phyloP scores from a whole-genome alignment of 2,329 filamentous ascomycete genomes.

The Lithohypha guttulata region DNA sequence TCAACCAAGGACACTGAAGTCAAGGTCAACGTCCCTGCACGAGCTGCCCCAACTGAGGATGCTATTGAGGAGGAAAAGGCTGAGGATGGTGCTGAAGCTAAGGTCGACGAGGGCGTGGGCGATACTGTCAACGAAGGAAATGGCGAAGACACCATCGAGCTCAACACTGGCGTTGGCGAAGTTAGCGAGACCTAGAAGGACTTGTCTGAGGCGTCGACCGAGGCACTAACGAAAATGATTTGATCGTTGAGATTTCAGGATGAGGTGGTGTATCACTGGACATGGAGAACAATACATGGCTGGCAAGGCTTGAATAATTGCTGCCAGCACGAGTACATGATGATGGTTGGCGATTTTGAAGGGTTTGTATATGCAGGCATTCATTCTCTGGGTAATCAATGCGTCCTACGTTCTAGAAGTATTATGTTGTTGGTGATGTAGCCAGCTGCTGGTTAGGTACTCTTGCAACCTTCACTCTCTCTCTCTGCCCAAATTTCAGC shows the following conservation, averaged over 20 bases:
- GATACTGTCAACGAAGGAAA: background rate
- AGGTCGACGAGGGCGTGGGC: conserved; percentile 3
- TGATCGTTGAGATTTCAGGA: too few relatives aligned
- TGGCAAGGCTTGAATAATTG: background rate
- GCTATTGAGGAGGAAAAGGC: background rate
- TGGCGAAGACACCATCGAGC: background rate
- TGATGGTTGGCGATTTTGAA: background rate
- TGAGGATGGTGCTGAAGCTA: conserved; percentile 1
- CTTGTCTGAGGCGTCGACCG: background rate
- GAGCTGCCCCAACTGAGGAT: background rate
- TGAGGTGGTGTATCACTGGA: too few relatives aligned
- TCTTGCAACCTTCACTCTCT: background rate
- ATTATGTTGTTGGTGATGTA: too few relatives aligned
- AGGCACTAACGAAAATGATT: background rate
- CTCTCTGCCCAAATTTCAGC: background rate
- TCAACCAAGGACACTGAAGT: background rate
- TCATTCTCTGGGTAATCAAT: background rate
- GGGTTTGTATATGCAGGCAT: background rate
- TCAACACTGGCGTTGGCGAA: background rate
- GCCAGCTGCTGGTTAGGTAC: background rate
- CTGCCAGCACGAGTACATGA: background rate
- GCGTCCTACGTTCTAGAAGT: too few relatives aligned
- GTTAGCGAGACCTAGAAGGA: conserved; percentile 2
- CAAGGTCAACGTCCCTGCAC: conserved; percentile 1
- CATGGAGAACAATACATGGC: too few relatives aligned